Conservation (phyloP, 176 grass and related monocot genomes). For the Alloteropsis semialata region DNA sequence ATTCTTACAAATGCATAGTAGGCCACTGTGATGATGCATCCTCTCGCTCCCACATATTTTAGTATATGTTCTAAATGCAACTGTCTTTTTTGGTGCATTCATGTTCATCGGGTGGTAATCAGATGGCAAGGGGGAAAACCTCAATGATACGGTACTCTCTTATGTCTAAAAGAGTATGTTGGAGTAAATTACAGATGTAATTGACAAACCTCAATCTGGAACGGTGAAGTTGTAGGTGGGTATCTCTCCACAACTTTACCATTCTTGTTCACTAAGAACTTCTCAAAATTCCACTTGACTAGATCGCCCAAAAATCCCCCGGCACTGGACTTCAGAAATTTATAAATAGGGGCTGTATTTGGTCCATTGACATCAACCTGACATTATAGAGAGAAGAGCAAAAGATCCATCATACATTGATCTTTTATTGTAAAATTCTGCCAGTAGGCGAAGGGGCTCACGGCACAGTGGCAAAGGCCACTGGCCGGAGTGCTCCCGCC, state of each 20-base stretch:
- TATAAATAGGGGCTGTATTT: slow-evolving; percentile 83
- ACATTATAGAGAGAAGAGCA: slow-evolving; percentile 1
- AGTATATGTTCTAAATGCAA: not conserved
- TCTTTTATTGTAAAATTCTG: slow-evolving; percentile 10
- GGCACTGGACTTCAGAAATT: slow-evolving; percentile 94
- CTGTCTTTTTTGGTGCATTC: not conserved
- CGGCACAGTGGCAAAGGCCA: too few species aligned
- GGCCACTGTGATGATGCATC: not conserved
- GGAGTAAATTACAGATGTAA: slow-evolving; percentile 7
- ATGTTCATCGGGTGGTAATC: not conserved
- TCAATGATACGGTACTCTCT: not conserved
- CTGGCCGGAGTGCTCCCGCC: too few species aligned
- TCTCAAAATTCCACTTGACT: slow-evolving; percentile 99
- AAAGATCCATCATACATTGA: slow-evolving; percentile 6
- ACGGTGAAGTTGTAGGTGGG: slow-evolving; percentile 94
- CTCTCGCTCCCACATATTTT: not conserved
- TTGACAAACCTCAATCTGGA: slow-evolving; percentile 84
- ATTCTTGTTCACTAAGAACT: slow-evolving; percentile 93
- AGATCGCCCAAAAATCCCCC: slow-evolving; percentile 96
- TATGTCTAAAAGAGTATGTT: not conserved
- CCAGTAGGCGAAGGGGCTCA: too few species aligned
- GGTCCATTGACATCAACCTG: slow-evolving; percentile 99
- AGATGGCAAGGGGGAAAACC: not conserved
- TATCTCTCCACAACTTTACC: slow-evolving; percentile 96
- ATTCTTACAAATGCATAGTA: not conserved